Evolutionary conservation across 306 rosid species (phyloP).

Genomic region (Acacia melanoxylon): DNA sequence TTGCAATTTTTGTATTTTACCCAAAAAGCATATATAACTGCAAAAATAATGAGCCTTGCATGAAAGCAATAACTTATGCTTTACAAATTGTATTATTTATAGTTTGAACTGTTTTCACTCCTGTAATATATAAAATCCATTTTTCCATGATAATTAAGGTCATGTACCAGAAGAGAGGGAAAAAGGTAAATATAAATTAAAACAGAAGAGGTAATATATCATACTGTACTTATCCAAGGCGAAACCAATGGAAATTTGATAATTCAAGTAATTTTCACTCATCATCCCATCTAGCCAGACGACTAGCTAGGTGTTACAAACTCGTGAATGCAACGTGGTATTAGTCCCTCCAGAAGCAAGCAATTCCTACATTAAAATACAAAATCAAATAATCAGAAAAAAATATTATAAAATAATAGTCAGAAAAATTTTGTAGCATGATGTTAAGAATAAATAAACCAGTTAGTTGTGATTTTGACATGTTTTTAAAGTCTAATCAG

Average conservation of each 20-base stretch:
- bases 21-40: too few species aligned
- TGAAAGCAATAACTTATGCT: neutral
- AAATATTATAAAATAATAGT: neutral
- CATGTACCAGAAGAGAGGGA: neutral
- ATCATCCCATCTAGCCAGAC: constrained; percentile 72
- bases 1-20: too few species aligned
- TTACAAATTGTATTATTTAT: neutral
- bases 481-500: neutral
- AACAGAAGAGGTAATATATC: neutral
- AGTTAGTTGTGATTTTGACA: neutral
- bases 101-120: neutral
- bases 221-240: constrained; percentile 6
- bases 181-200: constrained; percentile 3
- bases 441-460: neutral
- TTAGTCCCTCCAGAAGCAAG: constrained; percentile 55
- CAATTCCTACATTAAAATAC: constrained; percentile 44
- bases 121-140: neutral
- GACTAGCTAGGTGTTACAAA: constrained; percentile 55
- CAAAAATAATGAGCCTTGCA: neutral
- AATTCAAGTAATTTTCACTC: constrained; percentile 39
- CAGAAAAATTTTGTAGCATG: constrained; percentile 15
- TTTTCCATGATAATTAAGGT: neutral
- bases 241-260: neutral
- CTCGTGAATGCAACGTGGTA: constrained; percentile 51
- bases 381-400: neutral